phyloP scores from a whole-genome alignment of 495 filamentous ascomycete genomes.

The Hypoxylon fragiforme region DNA sequence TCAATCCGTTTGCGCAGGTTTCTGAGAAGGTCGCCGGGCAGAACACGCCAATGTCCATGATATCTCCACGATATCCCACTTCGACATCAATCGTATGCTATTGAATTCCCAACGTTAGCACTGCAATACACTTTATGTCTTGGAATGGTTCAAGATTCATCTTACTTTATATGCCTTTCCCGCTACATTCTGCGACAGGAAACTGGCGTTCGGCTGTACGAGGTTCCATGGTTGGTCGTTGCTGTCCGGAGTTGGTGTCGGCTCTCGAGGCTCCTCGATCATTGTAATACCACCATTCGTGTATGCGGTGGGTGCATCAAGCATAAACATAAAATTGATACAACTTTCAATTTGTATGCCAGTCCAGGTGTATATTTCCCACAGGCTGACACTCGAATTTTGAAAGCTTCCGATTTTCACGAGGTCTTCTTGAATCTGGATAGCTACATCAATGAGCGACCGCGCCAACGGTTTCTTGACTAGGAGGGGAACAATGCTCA shows the following conservation, averaged over 20 bases:
- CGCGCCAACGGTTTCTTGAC: constrained; percentile 19
- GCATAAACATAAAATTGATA: constrained; percentile 59
- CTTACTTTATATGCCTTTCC: constrained; percentile 43
- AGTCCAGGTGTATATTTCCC: constrained; percentile 55
- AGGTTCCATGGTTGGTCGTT: background rate
- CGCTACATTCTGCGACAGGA: constrained; percentile 26
- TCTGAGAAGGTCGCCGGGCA: constrained; percentile 32
- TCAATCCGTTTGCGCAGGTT: constrained; percentile 10
- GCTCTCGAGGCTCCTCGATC: constrained; percentile 10
- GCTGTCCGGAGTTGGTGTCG: background rate
- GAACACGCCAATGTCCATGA: constrained; percentile 60
- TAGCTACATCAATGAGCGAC: constrained; percentile 30
- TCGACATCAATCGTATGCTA: constrained; percentile 62
- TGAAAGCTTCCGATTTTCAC: constrained; percentile 39
- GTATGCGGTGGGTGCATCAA: constrained; percentile 11
- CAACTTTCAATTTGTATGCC: constrained; percentile 51
- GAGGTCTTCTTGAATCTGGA: constrained; percentile 46
- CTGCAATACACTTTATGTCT: constrained; percentile 5
- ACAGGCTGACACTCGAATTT: constrained; percentile 46
- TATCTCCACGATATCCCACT: constrained; percentile 46
- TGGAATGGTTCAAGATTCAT: background rate
- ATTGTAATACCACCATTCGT: constrained; percentile 20
- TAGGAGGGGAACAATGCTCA: constrained; percentile 47
- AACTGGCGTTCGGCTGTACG: constrained; percentile 3
- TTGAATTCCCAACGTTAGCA: constrained; percentile 2